These are phyloP conservation scores for Sungouiozyma intestinalis DNA, from an alignment of 805 yeast genomes.

Conservation along the genomic window DNA sequence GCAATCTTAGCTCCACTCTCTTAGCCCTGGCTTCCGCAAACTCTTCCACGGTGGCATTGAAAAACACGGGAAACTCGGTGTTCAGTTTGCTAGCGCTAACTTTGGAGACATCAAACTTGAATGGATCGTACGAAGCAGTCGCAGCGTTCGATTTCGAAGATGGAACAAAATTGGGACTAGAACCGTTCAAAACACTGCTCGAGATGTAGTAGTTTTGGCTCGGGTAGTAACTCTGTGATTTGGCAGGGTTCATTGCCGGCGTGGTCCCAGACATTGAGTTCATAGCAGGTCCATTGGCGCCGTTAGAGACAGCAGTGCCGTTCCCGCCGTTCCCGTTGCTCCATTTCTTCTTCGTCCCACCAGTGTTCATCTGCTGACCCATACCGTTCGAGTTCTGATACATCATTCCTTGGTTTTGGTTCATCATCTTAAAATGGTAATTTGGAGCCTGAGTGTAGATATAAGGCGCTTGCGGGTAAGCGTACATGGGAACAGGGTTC, in stretches of 20 bases:
- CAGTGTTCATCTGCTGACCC: background rate
- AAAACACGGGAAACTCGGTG: slow-evolving; percentile 21
- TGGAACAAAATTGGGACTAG: slow-evolving; percentile 4
- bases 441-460: slow-evolving; percentile 21
- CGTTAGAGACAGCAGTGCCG: slow-evolving; percentile 2
- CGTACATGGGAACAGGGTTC: slow-evolving; percentile 22
- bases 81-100: slow-evolving; percentile 5
- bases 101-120: slow-evolving; percentile 20
- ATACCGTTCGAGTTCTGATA: slow-evolving; percentile 5
- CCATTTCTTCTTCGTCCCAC: slow-evolving; percentile 22
- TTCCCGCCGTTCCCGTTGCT: slow-evolving; percentile 4
- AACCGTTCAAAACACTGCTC: background rate
- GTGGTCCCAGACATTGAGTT: slow-evolving; percentile 1
- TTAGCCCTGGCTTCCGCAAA: slow-evolving; percentile 24
- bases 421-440: slow-evolving; percentile 23
- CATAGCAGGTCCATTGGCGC: background rate
- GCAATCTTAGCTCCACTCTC: slow-evolving; percentile 13
- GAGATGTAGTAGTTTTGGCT: slow-evolving; percentile 6
- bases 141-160: slow-evolving; percentile 6
- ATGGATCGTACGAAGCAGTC: slow-evolving; percentile 13
- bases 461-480: slow-evolving; percentile 21
- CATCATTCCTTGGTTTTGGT: slow-evolving; percentile 14
- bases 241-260: slow-evolving; percentile 6
- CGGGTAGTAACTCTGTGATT: slow-evolving; percentile 10
- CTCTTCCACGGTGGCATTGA: slow-evolving; percentile 23